These are phyloP conservation scores for Aegilops speltoides DNA, from an alignment of 176 grass and related monocot genomes.

Conservation along the genomic window DNA sequence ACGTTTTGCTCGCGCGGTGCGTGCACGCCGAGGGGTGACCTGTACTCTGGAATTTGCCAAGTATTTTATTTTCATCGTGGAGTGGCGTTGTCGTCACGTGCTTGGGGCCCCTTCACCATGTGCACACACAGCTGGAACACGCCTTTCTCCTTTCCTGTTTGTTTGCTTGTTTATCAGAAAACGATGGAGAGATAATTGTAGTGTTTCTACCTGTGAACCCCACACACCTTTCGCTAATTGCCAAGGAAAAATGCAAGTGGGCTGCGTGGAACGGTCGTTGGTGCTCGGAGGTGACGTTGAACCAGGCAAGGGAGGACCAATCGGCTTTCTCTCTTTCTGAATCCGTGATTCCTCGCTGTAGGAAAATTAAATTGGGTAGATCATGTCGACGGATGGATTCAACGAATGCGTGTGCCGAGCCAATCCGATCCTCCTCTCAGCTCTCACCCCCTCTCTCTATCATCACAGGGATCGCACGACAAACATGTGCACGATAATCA, in stretches of 20 bases:
- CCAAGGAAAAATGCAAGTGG: not conserved
- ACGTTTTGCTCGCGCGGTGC: constrained; percentile 35
- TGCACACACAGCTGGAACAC: constrained; percentile 12
- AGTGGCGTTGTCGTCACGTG: constrained; percentile 23
- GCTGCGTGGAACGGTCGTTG: not conserved
- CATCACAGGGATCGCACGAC: not conserved
- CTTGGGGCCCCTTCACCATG: constrained; percentile 11
- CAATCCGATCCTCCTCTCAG: not conserved
- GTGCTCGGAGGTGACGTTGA: not conserved
- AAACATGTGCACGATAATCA: not conserved
- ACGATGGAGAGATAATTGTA: not conserved
- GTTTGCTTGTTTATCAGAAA: not conserved
- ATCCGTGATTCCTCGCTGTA: not conserved
- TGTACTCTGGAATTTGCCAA: not conserved
- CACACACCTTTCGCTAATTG: not conserved
- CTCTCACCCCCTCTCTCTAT: not conserved
- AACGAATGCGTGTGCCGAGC: not conserved
- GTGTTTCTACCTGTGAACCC: not conserved
- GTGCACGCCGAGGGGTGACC: not conserved
- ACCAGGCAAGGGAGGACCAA: not conserved
- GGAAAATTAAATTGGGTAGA: not conserved
- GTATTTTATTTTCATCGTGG: not conserved
- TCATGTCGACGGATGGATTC: not conserved
- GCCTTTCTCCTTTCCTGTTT: not conserved
- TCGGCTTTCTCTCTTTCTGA: not conserved